Evolutionary conservation across 345 rosid genomes (phyloP), one percentile per base, ranked within the genome.

Genomic region (Populus alba): DNA sequence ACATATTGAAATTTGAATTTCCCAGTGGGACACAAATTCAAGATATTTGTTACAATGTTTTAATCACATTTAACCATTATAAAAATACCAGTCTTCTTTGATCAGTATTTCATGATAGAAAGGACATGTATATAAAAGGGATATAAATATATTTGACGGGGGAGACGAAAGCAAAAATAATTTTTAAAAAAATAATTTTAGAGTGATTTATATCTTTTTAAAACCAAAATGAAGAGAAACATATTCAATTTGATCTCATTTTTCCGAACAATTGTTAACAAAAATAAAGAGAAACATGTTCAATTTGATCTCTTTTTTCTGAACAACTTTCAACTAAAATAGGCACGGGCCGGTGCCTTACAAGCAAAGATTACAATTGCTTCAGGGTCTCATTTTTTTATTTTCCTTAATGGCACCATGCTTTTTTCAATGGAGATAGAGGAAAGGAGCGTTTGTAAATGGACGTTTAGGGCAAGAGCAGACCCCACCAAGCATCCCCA

Each of bases 381-480:
- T 37, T 23, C 12, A 27, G 49, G 62, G 65, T 49, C 72, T 33
- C 43, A 7, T 45, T 10, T 11, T 13, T 4, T 6, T 6, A 8
- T 10, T 33, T 7, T 11, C 2, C 9, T 18, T 5, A n/a, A 57
- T 33, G 27, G 15, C 31, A 47, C 39, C 29, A 4, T 68, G 38
- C 10, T 62, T 16, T 18, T 25, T 4, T 11, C 9, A 7, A 18
- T 37, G 25, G 57, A 41, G 6, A 17, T 0, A 5, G 33, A 17
- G 77, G 25, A 11, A 84, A 77, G 85, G 89, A 82, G 87, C 85
- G 84, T 84, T 75, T 69, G 74, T n/a, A 65, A 65, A 37, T 72
- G 66, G 72, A 51, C 72, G 73, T 20, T n/a, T 37, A 45, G 68
- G 66, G 68, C 57, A 2, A 17, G 6, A 57, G 53, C 2, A 12